Base-by-base conservation (phyloP, 2,329 filamentous ascomycete genomes). In the Aureobasidium pullulans region DNA sequence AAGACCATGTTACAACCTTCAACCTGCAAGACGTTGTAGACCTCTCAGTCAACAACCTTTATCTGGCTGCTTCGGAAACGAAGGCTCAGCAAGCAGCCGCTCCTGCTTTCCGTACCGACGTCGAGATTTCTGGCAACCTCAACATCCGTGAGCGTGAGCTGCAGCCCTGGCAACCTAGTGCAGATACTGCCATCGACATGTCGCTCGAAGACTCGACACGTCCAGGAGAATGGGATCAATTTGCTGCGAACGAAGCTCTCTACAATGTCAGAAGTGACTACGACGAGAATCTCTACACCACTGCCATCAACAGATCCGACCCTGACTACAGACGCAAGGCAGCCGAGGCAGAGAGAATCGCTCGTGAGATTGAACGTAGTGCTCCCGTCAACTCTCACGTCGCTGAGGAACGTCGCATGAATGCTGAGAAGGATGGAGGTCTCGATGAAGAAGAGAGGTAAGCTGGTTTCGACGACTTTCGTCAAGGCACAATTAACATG, bases 221-320 rank as follows among this genome's bases (percentile, higher is more conserved):
- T 31, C 65, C 47, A 60, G 69, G 60, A 6, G 77, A 75, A 9
- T 99, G 94, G 94, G 93, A 99, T 71, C 94, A 99, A 72, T 99
- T 99, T 69, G 88, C 89, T 60, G 86, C 83, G 63, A 97, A 97
- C 69, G 89, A 95, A 74, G 82, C 85, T 59, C 84, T 90, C 32
- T 97, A 96, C 69, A 94, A 94, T 37, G 76, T 95, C 40, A 90
- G 85, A 73, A 94, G 88, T 56, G 90, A 91, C 67, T 99, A 97
- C 71, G 86, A 97, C 69, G 94, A 97, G 74, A 91, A 89, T 66
- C 84, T 94, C 44, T 99, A 99, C 76, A 99, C 94, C 1, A 99
- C 94, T 9, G 77, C 84, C 42, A 95, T 99, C 69, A 85, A 99
- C 73, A 90, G 86, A 68, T 88, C 75, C 63, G 86, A 96, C 66